A percentile compares a stretch with the other conserved stretches of the same genome.
These are phyloP conservation scores for Malus orientalis DNA, from an alignment of 306 rosid genomes.

Conservation along the genomic window DNA sequence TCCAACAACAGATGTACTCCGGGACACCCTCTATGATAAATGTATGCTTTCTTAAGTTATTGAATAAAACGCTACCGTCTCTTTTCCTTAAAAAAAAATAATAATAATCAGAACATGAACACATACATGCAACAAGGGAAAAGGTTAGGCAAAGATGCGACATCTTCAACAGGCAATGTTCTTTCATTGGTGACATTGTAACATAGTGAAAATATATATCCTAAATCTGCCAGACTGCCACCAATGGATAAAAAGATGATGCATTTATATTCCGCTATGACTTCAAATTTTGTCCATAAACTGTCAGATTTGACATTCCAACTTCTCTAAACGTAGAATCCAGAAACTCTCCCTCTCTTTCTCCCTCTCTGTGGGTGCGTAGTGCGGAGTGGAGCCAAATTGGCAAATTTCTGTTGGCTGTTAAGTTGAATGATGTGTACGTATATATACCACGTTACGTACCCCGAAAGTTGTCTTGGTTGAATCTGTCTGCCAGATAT, in stretches of 20 bases:
- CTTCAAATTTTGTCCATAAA: background rate
- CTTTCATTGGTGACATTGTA: background rate
- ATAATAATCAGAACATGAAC: background rate
- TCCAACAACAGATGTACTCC: too few species aligned
- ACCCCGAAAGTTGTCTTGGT: background rate
- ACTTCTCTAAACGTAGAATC: slow-evolving; percentile 26
- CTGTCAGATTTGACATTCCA: slow-evolving; percentile 9
- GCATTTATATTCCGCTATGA: background rate
- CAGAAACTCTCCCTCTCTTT: background rate
- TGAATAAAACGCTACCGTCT: too few species aligned
- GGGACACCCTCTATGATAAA: too few species aligned
- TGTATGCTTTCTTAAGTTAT: too few species aligned
- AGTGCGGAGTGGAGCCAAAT: slow-evolving; percentile 11
- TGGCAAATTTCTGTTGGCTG: slow-evolving; percentile 31
- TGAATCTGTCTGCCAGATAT: slow-evolving; percentile 9
- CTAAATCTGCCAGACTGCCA: background rate
- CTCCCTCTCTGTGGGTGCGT: slow-evolving; percentile 2
- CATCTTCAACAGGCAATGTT: background rate
- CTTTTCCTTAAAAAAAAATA: background rate
- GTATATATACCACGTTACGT: background rate
- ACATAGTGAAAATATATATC: background rate
- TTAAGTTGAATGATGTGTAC: slow-evolving; percentile 18
- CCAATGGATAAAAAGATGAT: background rate
- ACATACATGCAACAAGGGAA: background rate
- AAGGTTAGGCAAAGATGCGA: background rate